Evolutionary conservation across 2,329 filamentous ascomycete genomes (phyloP).

Genomic region (Hypoxylon sp.): DNA sequence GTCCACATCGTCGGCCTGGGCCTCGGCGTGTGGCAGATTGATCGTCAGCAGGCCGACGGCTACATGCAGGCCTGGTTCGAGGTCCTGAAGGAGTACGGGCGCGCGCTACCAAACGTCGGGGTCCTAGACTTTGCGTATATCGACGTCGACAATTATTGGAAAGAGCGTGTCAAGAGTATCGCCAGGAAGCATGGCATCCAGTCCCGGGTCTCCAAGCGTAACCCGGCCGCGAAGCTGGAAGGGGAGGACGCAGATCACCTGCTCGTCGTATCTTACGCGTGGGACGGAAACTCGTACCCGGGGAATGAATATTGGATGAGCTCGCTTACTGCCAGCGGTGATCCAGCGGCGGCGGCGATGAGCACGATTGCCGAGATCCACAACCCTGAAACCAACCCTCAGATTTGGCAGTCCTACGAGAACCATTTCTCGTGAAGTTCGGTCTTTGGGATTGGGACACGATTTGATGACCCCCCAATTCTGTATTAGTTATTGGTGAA

Average conservation of each 20-base stretch:
- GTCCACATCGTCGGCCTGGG: slow-evolving; percentile 51
- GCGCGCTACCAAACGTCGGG: slow-evolving; percentile 35
- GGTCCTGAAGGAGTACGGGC: slow-evolving; percentile 29
- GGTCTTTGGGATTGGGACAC: background rate
- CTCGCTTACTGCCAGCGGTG: slow-evolving; percentile 43
- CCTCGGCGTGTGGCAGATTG: slow-evolving; percentile 46
- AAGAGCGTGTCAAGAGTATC: background rate
- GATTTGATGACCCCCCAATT: background rate
- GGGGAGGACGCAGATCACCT: slow-evolving; percentile 36
- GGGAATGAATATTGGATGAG: slow-evolving; percentile 52
- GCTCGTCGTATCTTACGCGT: slow-evolving; percentile 50
- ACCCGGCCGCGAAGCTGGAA: slow-evolving; percentile 45
- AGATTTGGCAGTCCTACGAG: slow-evolving; percentile 16
- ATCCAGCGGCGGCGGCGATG: slow-evolving; percentile 52
- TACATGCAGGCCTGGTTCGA: slow-evolving; percentile 43
- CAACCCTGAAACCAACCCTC: slow-evolving; percentile 49
- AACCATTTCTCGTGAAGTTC: too few species aligned
- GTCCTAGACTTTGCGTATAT: slow-evolving; percentile 48
- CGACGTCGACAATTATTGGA: background rate
- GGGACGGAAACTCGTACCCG: slow-evolving; percentile 51
- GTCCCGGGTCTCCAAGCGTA: slow-evolving; percentile 43
- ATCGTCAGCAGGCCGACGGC: slow-evolving; percentile 28
- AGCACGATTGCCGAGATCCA: slow-evolving; percentile 51
- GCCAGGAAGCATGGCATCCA: slow-evolving; percentile 27
- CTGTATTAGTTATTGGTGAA: background rate